phyloP scores from a whole-genome alignment of 192 early-diverging fungal genomes.

The Phlyctochytrium arcticum region DNA sequence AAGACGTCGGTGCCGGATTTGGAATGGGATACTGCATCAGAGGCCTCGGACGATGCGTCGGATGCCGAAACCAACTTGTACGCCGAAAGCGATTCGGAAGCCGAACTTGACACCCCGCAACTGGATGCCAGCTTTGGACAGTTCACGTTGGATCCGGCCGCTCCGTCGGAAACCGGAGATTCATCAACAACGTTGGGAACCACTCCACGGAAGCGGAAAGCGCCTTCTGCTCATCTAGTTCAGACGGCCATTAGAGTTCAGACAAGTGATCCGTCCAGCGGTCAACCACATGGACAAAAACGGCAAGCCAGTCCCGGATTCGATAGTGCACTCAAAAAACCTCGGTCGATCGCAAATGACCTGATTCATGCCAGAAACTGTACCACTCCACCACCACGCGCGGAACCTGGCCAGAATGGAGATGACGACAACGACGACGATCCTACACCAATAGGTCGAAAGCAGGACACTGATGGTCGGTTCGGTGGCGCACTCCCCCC shows the following conservation, averaged over 20 bases:
- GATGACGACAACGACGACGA: conserved; percentile 1
- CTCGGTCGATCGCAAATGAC: background rate
- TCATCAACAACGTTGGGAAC: background rate
- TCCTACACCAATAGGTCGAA: conserved; percentile 11
- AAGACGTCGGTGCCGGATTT: no score
- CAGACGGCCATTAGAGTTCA: background rate
- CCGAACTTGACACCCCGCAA: no score
- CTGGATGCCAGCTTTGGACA: no score
- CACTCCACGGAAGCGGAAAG: background rate
- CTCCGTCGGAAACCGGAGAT: background rate
- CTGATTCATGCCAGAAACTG: background rate
- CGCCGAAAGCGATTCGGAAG: no score
- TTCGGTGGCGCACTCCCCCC: background rate
- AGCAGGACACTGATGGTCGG: background rate
- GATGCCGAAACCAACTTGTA: background rate
- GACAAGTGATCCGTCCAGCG: background rate
- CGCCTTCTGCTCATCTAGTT: background rate
- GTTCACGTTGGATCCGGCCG: conserved; percentile 2
- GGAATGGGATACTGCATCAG: background rate
- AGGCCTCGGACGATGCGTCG: background rate
- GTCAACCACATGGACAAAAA: background rate
- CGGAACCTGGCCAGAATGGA: background rate
- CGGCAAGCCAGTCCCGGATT: conserved; percentile 4
- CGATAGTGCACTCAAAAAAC: conserved; percentile 8
- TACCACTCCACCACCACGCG: background rate